These are phyloP conservation scores for Fallopia convolvulus DNA, from an alignment of 148 eudicot species.

Conservation along the genomic window DNA sequence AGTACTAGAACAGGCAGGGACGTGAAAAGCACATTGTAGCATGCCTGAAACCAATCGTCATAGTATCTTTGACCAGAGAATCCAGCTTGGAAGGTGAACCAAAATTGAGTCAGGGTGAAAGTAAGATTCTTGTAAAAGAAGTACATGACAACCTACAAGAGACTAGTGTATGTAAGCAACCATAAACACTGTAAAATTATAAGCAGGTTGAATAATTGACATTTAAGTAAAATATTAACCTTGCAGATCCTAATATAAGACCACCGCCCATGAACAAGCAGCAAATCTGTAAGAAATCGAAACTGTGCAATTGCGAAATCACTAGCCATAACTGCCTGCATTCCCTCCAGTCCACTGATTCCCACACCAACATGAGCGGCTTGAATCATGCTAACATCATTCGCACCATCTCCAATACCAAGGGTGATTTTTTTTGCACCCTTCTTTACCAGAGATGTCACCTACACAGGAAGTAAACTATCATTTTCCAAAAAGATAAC, in stretches of 20 bases:
- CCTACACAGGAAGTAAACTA: conserved; percentile 42
- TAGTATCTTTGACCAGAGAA: conserved; percentile 97
- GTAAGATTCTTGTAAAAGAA: conserved; percentile 94
- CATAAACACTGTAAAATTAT: background rate
- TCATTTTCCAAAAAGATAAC: background rate
- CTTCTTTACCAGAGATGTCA: conserved; percentile 82
- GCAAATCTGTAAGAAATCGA: conserved; percentile 84
- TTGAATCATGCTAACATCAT: conserved; percentile 94
- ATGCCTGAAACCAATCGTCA: conserved; percentile 98
- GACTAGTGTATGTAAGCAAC: conserved; percentile 8
- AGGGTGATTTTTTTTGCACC: conserved; percentile 83
- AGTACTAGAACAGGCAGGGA: conserved; percentile 81
- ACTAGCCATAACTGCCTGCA: conserved; percentile 99
- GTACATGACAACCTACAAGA: conserved; percentile 79
- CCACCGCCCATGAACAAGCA: conserved; percentile 98
- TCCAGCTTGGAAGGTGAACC: conserved; percentile 92
- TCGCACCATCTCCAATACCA: conserved; percentile 93
- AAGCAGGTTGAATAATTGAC: background rate
- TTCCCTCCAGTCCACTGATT: conserved; percentile 95
- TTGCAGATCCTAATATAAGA: conserved; percentile 95
- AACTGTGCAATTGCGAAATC: conserved; percentile 99
- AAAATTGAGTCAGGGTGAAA: conserved; percentile 88
- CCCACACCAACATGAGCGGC: conserved; percentile 99
- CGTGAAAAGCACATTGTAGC: conserved; percentile 84
- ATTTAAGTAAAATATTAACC: conserved; percentile 26